Base-by-base conservation (phyloP, 306 rosid genomes). In the Dalbergia cultrata region DNA sequence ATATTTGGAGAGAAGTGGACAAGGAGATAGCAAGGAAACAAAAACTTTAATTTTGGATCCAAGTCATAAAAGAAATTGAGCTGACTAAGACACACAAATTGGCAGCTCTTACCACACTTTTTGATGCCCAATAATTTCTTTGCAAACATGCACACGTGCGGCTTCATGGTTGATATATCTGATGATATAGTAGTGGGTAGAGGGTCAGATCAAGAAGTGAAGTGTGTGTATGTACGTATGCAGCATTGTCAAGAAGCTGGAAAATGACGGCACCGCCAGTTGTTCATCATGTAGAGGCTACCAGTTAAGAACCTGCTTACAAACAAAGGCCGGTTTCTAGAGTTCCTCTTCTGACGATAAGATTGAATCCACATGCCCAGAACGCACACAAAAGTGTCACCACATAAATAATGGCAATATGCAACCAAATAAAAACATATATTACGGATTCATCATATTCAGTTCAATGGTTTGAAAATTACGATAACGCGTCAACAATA, bases 111-210 rank as follows among this genome's bases (percentile, higher is more conserved):
- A 22, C 78, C 49, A 57, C 37, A 57, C 19, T 9, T 52, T 59
- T 37, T 57, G 12, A 34, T 8, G 33, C 13, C 60, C n/a, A 47
- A 10, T 60, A 39, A n/a, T 66, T 67, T 39, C 1, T 67, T 67
- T 59, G 64, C 76, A 33, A 8, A 12, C 63, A 75, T 22, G 60
- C 79, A 75, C 79, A 60, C 79, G 79, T 60, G 79, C 79, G 57
- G 13, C 68, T 44, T 74, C 17, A 18, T 74, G 1, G 67, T 73
- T 13, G 26, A 57, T 57, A 39, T 13, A 17, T 26, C 9, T 35
- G 68, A 58, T 74, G 58, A 43, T 35, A 18, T 16, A 17, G 54
- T 13, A 66, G 71, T 66, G 49, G 71, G 14, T 41, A 11, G 53
- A 65, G 31, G 9, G 70, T 64, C 49, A 35, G 8, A n/a, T 64